Evolutionary conservation across 139 green algal species (phyloP).

Genomic region (Auxenochlorella protothecoides): DNA sequence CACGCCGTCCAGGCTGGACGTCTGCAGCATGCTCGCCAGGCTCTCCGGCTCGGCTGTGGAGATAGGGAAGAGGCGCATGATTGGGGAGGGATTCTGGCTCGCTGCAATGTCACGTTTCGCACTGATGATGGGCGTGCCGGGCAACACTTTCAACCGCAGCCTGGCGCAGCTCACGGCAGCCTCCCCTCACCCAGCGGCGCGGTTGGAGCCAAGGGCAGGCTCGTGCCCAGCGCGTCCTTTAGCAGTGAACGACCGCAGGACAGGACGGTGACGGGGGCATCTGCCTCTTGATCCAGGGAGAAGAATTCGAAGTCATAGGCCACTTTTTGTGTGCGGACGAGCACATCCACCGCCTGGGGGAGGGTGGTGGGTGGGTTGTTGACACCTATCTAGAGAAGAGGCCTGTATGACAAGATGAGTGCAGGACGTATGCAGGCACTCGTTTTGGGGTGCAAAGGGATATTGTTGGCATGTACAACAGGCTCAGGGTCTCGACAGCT

Average conservation of each 20-base stretch:
- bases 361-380: background rate
- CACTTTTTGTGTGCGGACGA: slow-evolving; percentile 42
- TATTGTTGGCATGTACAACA: too few species aligned
- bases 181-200: slow-evolving; percentile 6
- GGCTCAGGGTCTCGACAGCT: too few species aligned
- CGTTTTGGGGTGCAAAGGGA: too few species aligned
- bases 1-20: background rate
- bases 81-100: too few species aligned
- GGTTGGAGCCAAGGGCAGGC: slow-evolving; percentile 27
- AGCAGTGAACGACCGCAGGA: slow-evolving; percentile 34
- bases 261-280: slow-evolving; percentile 47
- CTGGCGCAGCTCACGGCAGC: background rate
- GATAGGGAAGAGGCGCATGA: too few species aligned
- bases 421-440: too few species aligned
- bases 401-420: background rate
- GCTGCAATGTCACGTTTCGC: too few species aligned
- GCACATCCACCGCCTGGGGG: slow-evolving; percentile 33
- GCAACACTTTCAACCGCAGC: too few species aligned
- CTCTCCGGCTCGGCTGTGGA: too few species aligned
- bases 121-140: too few species aligned
- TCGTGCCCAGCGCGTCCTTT: slow-evolving; percentile 14
- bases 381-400: background rate
- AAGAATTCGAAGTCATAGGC: slow-evolving; percentile 63
- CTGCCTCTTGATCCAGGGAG: slow-evolving; percentile 35
- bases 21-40: background rate